Percentiles rank a stretch among this genome's conserved stretches.
Evolutionary conservation across 2,329 filamentous ascomycete genomes (phyloP).

Genomic region (Exophiala xenobiotica): DNA sequence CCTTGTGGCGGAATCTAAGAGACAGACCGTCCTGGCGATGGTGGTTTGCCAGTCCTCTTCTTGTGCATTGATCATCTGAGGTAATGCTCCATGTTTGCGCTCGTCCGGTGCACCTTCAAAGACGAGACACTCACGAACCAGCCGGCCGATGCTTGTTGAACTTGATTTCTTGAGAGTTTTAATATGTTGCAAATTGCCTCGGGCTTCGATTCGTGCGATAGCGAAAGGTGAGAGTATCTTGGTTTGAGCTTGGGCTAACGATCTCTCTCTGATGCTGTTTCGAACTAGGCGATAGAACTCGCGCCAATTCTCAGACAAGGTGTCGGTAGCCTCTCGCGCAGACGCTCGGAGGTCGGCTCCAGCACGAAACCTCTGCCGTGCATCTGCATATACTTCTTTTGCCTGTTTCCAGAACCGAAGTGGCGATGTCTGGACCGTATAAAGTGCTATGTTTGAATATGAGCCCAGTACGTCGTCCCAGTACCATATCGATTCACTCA

Average conservation of each 20-base stretch:
- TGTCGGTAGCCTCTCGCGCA: conserved; percentile 26
- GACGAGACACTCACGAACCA: conserved; percentile 81
- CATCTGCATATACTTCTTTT: conserved; percentile 61
- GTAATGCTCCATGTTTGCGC: conserved; percentile 20
- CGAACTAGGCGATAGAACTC: conserved; percentile 79
- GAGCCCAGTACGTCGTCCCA: conserved; percentile 88
- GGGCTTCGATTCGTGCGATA: conserved; percentile 70
- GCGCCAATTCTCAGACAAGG: conserved; percentile 47
- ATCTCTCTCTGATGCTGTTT: conserved; percentile 71
- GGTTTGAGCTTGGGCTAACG: conserved; percentile 67
- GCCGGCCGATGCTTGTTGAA: conserved; percentile 79
- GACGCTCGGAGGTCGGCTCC: conserved; percentile 34
- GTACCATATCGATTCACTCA: conserved; percentile 89
- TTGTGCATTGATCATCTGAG: conserved; percentile 28
- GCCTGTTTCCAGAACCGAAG: conserved; percentile 70
- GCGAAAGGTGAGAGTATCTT: conserved; percentile 77
- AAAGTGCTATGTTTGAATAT: conserved; percentile 74
- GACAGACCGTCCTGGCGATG: conserved; percentile 73
- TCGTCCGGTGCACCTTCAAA: conserved; percentile 51
- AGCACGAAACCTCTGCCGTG: conserved; percentile 29
- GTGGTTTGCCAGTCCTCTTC: conserved; percentile 70
- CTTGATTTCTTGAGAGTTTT: conserved; percentile 74
- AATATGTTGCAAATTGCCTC: conserved; percentile 69
- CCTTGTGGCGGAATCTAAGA: conserved; percentile 67
- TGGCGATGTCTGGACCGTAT: conserved; percentile 83